These are phyloP conservation scores for Lachancea quebecensis DNA, from an alignment of 805 yeast species.

Conservation along the genomic window DNA sequence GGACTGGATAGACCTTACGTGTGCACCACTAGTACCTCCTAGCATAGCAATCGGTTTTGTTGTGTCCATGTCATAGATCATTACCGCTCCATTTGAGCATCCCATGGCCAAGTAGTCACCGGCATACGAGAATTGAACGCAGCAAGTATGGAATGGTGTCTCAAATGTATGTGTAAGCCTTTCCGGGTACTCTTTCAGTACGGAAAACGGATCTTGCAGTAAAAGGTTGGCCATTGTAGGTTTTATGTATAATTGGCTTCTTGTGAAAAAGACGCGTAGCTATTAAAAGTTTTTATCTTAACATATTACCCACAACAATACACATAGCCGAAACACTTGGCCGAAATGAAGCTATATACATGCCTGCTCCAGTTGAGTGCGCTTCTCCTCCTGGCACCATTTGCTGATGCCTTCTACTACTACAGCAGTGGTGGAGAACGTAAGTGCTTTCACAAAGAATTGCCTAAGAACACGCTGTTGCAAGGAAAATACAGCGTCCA, in stretches of 20 bases:
- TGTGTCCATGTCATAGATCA: slow-evolving; percentile 70
- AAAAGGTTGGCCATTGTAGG: slow-evolving; percentile 46
- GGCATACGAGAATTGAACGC: slow-evolving; percentile 56
- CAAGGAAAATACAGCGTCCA: slow-evolving; percentile 46
- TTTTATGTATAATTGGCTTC: background rate
- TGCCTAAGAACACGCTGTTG: slow-evolving; percentile 43
- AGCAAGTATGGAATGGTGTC: slow-evolving; percentile 59
- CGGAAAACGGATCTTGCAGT: slow-evolving; percentile 82
- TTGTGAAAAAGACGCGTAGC: slow-evolving; percentile 1
- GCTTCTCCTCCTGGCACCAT: slow-evolving; percentile 18
- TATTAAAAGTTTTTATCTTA: slow-evolving; percentile 4
- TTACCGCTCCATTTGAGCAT: slow-evolving; percentile 60
- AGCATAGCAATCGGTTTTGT: slow-evolving; percentile 27
- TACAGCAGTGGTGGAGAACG: slow-evolving; percentile 46
- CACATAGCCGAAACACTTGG: background rate
- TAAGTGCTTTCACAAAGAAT: slow-evolving; percentile 51
- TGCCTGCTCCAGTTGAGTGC: slow-evolving; percentile 14
- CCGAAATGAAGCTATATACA: slow-evolving; percentile 1
- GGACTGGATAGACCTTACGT: slow-evolving; percentile 66
- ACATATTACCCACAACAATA: background rate
- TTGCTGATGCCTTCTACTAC: slow-evolving; percentile 40
- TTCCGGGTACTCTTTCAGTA: slow-evolving; percentile 89
- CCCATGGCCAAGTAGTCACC: slow-evolving; percentile 90
- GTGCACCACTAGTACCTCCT: slow-evolving; percentile 53
- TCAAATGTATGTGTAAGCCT: slow-evolving; percentile 59